Evolutionary conservation across 345 rosid species (phyloP), one percentile per base, ranked within the genome.

Genomic region (Corymbia maculata): DNA sequence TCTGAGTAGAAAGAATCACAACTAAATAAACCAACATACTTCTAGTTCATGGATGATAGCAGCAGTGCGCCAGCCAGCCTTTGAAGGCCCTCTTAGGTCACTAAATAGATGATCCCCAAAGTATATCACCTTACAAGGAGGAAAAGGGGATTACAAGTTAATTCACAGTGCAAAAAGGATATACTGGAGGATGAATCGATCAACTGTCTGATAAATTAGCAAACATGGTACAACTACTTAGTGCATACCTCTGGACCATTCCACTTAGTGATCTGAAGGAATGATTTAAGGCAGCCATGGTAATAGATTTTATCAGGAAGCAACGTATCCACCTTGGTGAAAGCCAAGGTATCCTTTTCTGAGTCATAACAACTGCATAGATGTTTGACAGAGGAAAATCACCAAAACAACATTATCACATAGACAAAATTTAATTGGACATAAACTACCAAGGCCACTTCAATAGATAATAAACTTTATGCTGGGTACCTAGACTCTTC

Each of bases 31-130:
- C 61, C 61, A 68, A 88, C 93, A 55, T 93, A 96, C 99, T 93
- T 96, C 99, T 66, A 98, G 94, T 90, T 98, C 99, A 88, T 93
- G 99, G 89, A 97, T 97, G 88, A 97, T 96, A 47, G 99, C 99
- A 91, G 98, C 98, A 88, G 99, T 97, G 85, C 99, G 97, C 99
- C 99, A 97, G 89, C 99, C 99, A 88, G 99, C 97, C 91, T 95
- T 96, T 64, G 99, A 94, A 88, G 99, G 99, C 12, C 99, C 98
- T 90, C 99, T 94, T 86, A 98, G 92, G 88, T 98, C 99, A 89
- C 99, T 98, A 91, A 98, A 98, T 85, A 98, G 91, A 93, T 98
- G 99, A 93, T 98, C 99, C 86, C 99, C 99, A 86, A 98, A 98
- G 92, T 98, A 98, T 87, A 98, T 96, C 92, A 98, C 99, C 99